These are phyloP conservation scores for Pseudocercospora vitis DNA, from an alignment of 2,329 filamentous ascomycete species.

Conservation along the genomic window DNA sequence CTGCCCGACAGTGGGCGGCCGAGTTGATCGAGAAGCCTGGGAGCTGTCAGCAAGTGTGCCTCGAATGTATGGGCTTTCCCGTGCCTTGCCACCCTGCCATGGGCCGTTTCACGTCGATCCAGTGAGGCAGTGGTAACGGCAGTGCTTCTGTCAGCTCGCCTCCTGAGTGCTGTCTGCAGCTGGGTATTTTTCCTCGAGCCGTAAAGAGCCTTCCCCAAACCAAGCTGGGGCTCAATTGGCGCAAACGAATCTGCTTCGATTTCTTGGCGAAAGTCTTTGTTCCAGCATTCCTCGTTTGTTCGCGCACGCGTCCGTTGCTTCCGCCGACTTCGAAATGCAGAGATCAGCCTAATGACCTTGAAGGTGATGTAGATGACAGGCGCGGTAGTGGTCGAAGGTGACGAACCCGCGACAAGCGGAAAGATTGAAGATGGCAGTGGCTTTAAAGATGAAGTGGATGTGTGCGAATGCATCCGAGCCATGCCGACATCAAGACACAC, in stretches of 20 bases:
- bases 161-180: neutral
- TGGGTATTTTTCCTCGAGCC: neutral
- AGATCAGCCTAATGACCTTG: conserved; percentile 42
- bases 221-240: conserved; percentile 25
- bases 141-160: neutral
- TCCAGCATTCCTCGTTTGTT: neutral
- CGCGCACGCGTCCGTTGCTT: conserved; percentile 26
- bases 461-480: conserved; percentile 7
- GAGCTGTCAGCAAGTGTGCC: neutral
- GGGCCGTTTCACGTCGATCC: conserved; percentile 2
- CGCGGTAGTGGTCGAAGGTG: conserved; percentile 10
- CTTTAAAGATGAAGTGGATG: conserved; percentile 7
- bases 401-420: conserved; percentile 9
- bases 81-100: neutral
- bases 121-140: neutral
- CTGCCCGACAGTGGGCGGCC: neutral
- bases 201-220: neutral
- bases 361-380: conserved; percentile 40
- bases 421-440: neutral
- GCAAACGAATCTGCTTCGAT: conserved; percentile 32
- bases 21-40: conserved; percentile 7
- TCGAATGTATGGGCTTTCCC: neutral
- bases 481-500: neutral
- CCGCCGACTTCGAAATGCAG: conserved; percentile 41
- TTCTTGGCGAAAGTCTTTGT: conserved; percentile 26